A percentile compares a stretch with the other conserved stretches of the same genome.
Conservation (phyloP, 768 basidiomycete species). For the Termitomyces sp. region DNA sequence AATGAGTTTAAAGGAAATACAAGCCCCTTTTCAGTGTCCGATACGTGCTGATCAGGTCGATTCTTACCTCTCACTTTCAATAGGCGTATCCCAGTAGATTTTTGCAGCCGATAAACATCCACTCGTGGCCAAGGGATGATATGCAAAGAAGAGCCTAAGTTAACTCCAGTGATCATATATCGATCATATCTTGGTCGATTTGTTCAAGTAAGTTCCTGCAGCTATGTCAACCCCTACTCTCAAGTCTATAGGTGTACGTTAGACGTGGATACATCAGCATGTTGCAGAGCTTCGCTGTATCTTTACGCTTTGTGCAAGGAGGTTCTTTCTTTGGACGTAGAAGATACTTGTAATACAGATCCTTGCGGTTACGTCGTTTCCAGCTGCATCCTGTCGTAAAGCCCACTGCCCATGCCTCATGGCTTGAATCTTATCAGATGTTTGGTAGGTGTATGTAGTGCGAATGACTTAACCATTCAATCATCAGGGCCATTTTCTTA, state of each 20-base stretch:
- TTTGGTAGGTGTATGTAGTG: neutral
- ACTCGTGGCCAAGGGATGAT: constrained; percentile 8
- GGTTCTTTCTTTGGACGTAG: neutral
- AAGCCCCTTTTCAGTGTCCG: neutral
- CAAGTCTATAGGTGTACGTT: neutral
- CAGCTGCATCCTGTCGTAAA: constrained; percentile 1
- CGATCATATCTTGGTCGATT: neutral
- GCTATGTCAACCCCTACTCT: neutral
- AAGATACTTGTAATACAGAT: neutral
- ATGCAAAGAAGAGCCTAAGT: constrained; percentile 6
- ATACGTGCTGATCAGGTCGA: neutral
- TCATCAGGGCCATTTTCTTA: neutral
- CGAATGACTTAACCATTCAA: neutral
- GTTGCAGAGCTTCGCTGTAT: constrained; percentile 7
- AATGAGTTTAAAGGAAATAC: neutral
- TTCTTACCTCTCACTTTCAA: neutral
- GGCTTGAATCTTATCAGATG: constrained; percentile 1
- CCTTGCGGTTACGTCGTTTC: neutral
- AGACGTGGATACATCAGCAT: neutral
- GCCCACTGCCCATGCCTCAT: constrained; percentile 5
- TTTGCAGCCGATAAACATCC: constrained; percentile 1
- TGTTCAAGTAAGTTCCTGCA: constrained; percentile 9
- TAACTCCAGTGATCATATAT: constrained; percentile 4
- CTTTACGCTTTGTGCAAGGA: constrained; percentile 5
- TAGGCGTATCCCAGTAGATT: neutral